A percentile compares a stretch with the other conserved stretches of the same genome.
Conservation (phyloP, 441 rosid species). For the Macaranga tanarius region DNA sequence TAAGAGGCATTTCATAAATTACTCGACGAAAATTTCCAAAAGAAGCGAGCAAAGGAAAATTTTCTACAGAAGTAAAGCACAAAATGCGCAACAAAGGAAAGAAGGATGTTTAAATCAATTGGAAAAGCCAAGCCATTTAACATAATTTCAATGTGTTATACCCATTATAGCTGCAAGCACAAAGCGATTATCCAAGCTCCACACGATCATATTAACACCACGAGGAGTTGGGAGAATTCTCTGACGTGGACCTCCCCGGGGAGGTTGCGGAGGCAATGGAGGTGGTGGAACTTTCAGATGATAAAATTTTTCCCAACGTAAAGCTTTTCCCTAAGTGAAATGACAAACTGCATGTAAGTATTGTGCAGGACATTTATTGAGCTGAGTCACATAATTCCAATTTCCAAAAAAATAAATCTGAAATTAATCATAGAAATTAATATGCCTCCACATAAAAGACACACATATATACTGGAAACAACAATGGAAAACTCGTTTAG, state of each 20-base stretch:
- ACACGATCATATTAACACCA: conserved; percentile 97
- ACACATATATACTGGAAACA: conserved; percentile 19
- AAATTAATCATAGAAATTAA: not conserved
- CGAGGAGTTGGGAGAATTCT: conserved; percentile 98
- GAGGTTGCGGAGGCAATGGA: conserved; percentile 94
- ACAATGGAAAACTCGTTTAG: conserved; percentile 15
- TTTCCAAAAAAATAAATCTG: conserved; percentile 23
- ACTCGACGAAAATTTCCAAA: not conserved
- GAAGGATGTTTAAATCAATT: not conserved
- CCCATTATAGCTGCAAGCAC: conserved; percentile 99
- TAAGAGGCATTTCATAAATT: not conserved
- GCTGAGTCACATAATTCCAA: conserved; percentile 21
- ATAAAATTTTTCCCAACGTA: conserved; percentile 82
- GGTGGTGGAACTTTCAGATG: conserved; percentile 99
- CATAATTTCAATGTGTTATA: conserved; percentile 16
- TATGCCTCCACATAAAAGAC: conserved; percentile 14
- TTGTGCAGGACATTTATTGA: not conserved
- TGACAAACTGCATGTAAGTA: conserved; percentile 16
- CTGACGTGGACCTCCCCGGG: conserved; percentile 98
- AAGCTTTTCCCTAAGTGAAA: conserved; percentile 65
- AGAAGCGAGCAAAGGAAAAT: not conserved
- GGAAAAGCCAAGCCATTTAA: not conserved
- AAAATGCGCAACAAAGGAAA: not conserved
- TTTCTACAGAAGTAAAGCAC: not conserved
- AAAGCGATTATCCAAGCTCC: conserved; percentile 99